These are phyloP conservation scores for Trichophyton verrucosum DNA, from an alignment of 2,329 filamentous ascomycete species.

Conservation along the genomic window DNA sequence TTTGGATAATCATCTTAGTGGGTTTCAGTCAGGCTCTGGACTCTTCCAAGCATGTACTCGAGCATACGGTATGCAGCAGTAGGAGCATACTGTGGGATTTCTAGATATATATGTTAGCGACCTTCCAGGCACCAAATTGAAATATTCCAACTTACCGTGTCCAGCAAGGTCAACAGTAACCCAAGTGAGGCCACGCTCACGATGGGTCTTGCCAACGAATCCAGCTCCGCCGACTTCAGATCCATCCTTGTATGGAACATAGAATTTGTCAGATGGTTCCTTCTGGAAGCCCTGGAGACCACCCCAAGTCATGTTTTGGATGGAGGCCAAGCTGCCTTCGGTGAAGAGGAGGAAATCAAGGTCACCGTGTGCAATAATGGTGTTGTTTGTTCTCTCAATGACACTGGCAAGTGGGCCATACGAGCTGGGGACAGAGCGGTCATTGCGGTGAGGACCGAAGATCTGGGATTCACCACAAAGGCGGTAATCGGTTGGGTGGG, in stretches of 20 bases:
- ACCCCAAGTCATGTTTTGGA: conserved; percentile 74
- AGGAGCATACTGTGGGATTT: conserved; percentile 33
- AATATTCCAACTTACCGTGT: conserved; percentile 30
- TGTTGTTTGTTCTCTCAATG: conserved; percentile 60
- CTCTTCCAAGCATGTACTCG: conserved; percentile 59
- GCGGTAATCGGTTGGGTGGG: conserved; percentile 44
- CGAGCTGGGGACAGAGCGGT: conserved; percentile 39
- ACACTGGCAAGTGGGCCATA: conserved; percentile 53
- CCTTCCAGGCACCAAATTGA: too few species aligned
- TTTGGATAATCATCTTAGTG: neutral
- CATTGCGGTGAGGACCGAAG: conserved; percentile 27
- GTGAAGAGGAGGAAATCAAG: conserved; percentile 56
- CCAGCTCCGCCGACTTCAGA: conserved; percentile 46
- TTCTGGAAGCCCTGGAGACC: conserved; percentile 57
- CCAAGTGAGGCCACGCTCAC: conserved; percentile 64
- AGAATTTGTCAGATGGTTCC: conserved; percentile 50
- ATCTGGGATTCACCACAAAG: conserved; percentile 40
- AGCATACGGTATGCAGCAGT: conserved; percentile 49
- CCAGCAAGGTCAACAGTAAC: conserved; percentile 52
- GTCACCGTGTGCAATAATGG: conserved; percentile 59
- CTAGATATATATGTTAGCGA: neutral
- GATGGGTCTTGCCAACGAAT: conserved; percentile 55
- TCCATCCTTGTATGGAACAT: conserved; percentile 49
- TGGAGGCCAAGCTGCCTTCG: conserved; percentile 58
- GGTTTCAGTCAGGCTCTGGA: conserved; percentile 22